Evolutionary conservation across 2,329 filamentous ascomycete genomes (phyloP).

Genomic region (Ploettnerulaceae sp.): DNA sequence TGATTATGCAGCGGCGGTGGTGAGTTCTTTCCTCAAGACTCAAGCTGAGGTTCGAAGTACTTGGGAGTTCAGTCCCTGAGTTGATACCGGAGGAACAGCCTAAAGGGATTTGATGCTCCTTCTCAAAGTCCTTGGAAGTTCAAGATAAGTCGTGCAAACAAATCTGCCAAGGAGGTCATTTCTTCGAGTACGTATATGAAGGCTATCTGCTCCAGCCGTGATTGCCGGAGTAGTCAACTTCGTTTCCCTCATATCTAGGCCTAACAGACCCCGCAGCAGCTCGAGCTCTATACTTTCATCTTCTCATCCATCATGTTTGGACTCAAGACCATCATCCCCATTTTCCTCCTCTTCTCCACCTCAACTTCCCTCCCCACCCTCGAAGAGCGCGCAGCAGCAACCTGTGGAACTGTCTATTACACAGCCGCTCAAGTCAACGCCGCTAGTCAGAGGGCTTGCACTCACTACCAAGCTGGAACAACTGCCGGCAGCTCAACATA

Average conservation of each 20-base stretch:
- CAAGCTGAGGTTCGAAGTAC: not conserved
- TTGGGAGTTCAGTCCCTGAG: not conserved
- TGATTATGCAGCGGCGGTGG: not conserved
- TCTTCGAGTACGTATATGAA: slow-evolving; percentile 3
- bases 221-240: not conserved
- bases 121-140: not conserved
- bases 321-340: slow-evolving; percentile 19
- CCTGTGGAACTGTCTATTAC: slow-evolving; percentile 52
- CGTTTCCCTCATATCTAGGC: not conserved
- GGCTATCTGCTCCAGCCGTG: not conserved
- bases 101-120: not conserved
- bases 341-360: slow-evolving; percentile 9
- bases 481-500: slow-evolving; percentile 40
- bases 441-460: slow-evolving; percentile 48
- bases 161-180: not conserved
- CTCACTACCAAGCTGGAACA: slow-evolving; percentile 37
- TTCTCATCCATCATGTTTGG: slow-evolving; percentile 2
- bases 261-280: no score
- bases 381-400: slow-evolving; percentile 42
- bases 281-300: no score
- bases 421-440: slow-evolving; percentile 43
- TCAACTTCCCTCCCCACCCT: slow-evolving; percentile 22
- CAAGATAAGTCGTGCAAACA: not conserved
- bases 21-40: not conserved
- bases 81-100: not conserved